Conservation (phyloP, 495 filamentous ascomycete species). For the Daldinia bambusicola region DNA sequence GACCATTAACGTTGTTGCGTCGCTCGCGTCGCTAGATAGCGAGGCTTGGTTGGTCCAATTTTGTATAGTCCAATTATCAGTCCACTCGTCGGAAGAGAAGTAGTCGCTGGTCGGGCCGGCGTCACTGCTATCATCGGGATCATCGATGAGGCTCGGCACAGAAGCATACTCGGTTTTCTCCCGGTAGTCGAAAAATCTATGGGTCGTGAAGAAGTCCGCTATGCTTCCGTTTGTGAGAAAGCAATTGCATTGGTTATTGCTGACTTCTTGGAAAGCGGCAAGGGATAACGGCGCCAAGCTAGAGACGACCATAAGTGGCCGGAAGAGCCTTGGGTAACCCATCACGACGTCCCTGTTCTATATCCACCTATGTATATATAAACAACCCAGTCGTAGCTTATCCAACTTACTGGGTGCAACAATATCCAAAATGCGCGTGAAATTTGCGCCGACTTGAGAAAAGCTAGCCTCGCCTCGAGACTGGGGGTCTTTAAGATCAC, state of each 20-base stretch:
- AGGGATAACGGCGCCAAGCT: slow-evolving; percentile 25
- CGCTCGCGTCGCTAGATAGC: slow-evolving; percentile 45
- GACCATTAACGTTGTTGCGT: slow-evolving; percentile 62
- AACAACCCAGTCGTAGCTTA: not conserved
- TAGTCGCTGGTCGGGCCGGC: slow-evolving; percentile 53
- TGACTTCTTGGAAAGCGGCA: slow-evolving; percentile 33
- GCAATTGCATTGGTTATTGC: slow-evolving; percentile 54
- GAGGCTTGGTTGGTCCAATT: slow-evolving; percentile 63
- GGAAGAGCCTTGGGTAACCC: slow-evolving; percentile 18
- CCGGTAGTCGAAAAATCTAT: slow-evolving; percentile 77
- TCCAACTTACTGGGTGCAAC: not conserved
- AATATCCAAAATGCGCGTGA: slow-evolving; percentile 7
- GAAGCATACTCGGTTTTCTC: slow-evolving; percentile 53
- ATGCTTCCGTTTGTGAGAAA: slow-evolving; percentile 60
- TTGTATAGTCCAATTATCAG: slow-evolving; percentile 67
- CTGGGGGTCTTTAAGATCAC: slow-evolving; percentile 15
- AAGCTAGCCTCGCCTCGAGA: slow-evolving; percentile 16
- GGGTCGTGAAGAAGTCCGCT: slow-evolving; percentile 67
- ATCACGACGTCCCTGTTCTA: slow-evolving; percentile 26
- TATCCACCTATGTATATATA: not conserved
- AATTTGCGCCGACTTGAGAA: slow-evolving; percentile 10
- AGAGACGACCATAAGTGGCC: slow-evolving; percentile 28
- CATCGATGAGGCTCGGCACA: slow-evolving; percentile 51
- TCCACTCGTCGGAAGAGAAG: slow-evolving; percentile 54
- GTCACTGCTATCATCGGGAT: slow-evolving; percentile 42